Evolutionary conservation across 2,329 filamentous ascomycete genomes (phyloP).

Genomic region (Fusarium succisae): DNA sequence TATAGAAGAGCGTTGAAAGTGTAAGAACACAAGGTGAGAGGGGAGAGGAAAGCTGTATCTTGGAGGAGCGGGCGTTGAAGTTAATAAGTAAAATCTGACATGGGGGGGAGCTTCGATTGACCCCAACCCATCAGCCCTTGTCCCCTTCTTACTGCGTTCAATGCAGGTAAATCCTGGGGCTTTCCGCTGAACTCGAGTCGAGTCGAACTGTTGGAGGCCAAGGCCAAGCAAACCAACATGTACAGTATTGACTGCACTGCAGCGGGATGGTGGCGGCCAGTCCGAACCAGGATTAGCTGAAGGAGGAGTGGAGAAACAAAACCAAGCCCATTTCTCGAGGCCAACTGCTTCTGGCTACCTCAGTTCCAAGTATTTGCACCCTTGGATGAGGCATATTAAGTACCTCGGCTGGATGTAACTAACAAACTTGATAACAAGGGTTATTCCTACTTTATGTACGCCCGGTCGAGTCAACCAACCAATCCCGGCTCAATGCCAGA

Average conservation of each 20-base stretch:
- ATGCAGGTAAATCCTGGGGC: neutral
- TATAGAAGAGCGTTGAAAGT: slow-evolving; percentile 10
- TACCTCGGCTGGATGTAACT: slow-evolving; percentile 36
- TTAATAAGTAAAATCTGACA: slow-evolving; percentile 35
- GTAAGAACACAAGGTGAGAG: neutral
- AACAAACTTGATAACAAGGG: slow-evolving; percentile 10
- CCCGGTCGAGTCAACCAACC: slow-evolving; percentile 9
- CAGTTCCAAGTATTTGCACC: slow-evolving; percentile 18
- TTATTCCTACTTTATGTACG: neutral
- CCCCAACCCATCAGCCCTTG: slow-evolving; percentile 16
- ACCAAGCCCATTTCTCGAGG: slow-evolving; percentile 11
- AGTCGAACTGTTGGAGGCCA: neutral
- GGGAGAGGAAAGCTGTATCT: neutral
- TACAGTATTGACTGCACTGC: neutral
- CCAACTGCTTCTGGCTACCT: slow-evolving; percentile 32
- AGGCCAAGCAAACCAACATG: neutral
- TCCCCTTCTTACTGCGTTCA: neutral
- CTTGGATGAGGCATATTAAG: slow-evolving; percentile 11
- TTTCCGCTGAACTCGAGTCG: neutral
- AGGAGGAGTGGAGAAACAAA: slow-evolving; percentile 32
- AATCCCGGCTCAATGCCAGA: slow-evolving; percentile 14
- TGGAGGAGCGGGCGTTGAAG: slow-evolving; percentile 20
- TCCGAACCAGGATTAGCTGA: slow-evolving; percentile 33
- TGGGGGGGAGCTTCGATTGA: slow-evolving; percentile 4
- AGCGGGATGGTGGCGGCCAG: slow-evolving; percentile 26